Evolutionary conservation across 208 protist species (phyloP).

Genomic region (Trypanosomatidae sp.): DNA sequence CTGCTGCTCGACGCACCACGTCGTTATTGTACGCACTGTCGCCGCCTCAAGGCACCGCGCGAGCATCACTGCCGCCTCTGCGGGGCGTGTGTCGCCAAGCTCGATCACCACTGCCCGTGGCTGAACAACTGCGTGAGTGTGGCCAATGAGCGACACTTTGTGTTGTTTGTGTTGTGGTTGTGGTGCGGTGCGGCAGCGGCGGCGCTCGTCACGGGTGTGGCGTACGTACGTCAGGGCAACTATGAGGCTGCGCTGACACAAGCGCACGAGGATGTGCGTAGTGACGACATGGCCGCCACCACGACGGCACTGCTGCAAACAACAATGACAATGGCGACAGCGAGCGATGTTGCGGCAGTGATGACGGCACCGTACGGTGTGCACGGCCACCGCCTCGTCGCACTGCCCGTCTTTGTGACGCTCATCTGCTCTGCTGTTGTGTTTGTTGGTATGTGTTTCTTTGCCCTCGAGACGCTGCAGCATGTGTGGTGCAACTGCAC

Average conservation of each 20-base stretch:
- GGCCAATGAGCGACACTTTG: conserved; percentile 77
- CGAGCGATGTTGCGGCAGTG: conserved; percentile 1
- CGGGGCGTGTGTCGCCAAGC: conserved; percentile 51
- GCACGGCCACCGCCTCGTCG: conserved; percentile 8
- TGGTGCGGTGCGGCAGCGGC: conserved; percentile 16
- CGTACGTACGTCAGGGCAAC: conserved; percentile 4
- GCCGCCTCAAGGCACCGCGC: conserved; percentile 70
- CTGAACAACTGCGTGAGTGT: conserved; percentile 82
- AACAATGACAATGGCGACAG: too few species aligned
- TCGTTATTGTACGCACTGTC: conserved; percentile 48
- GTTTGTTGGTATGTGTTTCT: conserved; percentile 31
- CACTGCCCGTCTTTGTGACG: conserved; percentile 14
- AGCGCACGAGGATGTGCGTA: conserved; percentile 1
- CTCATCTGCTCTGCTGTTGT: conserved; percentile 16
- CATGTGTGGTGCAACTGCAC: conserved; percentile 45
- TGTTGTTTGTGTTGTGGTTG: conserved; percentile 49
- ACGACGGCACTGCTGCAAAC: too few species aligned
- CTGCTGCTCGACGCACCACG: conserved; percentile 41
- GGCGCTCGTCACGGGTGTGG: conserved; percentile 14
- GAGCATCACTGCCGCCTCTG: conserved; percentile 83
- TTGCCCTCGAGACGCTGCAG: conserved; percentile 15
- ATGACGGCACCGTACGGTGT: conserved; percentile 17
- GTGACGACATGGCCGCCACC: too few species aligned
- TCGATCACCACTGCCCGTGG: conserved; percentile 89
- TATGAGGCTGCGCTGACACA: conserved; percentile 5